Conservation (phyloP, 2,329 filamentous ascomycete species). For the Alternaria triticimaculans region DNA sequence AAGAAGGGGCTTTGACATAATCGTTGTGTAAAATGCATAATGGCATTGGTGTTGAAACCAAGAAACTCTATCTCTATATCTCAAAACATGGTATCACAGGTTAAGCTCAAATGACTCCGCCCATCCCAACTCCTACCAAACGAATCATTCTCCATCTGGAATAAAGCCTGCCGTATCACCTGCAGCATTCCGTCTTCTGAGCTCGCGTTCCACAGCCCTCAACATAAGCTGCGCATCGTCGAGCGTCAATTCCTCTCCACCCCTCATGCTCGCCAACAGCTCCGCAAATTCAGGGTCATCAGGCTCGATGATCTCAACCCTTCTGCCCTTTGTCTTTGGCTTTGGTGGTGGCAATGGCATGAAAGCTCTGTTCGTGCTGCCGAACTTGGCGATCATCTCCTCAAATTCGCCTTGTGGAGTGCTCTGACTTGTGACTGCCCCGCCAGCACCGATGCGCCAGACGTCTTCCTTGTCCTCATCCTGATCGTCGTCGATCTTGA, state of each 20-base stretch:
- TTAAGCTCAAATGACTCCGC: constrained; percentile 16
- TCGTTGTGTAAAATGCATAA: background rate
- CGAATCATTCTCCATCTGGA: constrained; percentile 8
- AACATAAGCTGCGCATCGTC: constrained; percentile 29
- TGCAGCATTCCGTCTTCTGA: constrained; percentile 11
- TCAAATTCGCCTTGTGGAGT: constrained; percentile 81
- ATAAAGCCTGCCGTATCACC: constrained; percentile 4
- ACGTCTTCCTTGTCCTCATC: constrained; percentile 54
- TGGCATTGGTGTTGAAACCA: constrained; percentile 27
- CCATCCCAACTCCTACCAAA: background rate
- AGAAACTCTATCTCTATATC: constrained; percentile 20
- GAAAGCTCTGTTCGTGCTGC: constrained; percentile 43
- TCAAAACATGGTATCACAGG: constrained; percentile 21
- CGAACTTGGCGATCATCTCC: constrained; percentile 72
- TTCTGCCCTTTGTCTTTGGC: constrained; percentile 14
- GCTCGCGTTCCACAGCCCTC: constrained; percentile 21
- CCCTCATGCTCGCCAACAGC: constrained; percentile 24
- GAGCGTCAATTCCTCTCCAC: constrained; percentile 20
- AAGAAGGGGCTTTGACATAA: background rate
- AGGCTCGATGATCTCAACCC: constrained; percentile 25
- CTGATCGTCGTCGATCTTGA: constrained; percentile 51
- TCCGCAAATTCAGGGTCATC: constrained; percentile 28
- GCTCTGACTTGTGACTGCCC: constrained; percentile 86
- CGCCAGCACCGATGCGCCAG: constrained; percentile 89
- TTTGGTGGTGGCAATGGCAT: constrained; percentile 20